Evolutionary conservation across 495 filamentous ascomycete genomes (phyloP).

Genomic region (Daldinia concentrica): DNA sequence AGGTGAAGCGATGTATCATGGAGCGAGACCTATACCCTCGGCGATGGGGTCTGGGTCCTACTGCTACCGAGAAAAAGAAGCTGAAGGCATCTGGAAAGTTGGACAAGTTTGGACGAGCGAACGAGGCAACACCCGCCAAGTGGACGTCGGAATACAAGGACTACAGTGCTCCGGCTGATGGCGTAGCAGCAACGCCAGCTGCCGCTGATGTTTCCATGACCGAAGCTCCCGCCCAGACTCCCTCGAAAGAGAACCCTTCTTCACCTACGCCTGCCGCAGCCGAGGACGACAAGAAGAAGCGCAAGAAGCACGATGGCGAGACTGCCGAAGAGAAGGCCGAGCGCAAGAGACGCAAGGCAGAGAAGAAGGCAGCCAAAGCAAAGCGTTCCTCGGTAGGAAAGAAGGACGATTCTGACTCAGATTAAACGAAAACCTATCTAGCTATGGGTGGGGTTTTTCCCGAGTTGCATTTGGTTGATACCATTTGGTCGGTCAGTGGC

Average conservation of each 20-base stretch:
- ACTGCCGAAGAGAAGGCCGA: slow-evolving; percentile 79
- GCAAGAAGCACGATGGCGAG: slow-evolving; percentile 84
- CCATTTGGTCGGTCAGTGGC: slow-evolving; percentile 39
- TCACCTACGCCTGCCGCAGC: slow-evolving; percentile 50
- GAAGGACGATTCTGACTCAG: slow-evolving; percentile 47
- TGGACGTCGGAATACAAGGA: slow-evolving; percentile 93
- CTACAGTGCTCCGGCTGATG: slow-evolving; percentile 65
- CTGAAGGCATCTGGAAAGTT: slow-evolving; percentile 97
- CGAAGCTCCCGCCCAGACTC: slow-evolving; percentile 35
- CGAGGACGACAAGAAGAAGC: slow-evolving; percentile 71
- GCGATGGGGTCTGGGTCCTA: slow-evolving; percentile 92
- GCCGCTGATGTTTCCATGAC: slow-evolving; percentile 45
- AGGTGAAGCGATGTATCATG: slow-evolving; percentile 99
- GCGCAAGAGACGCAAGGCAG: slow-evolving; percentile 77
- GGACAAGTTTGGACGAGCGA: slow-evolving; percentile 93
- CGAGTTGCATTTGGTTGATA: slow-evolving; percentile 43
- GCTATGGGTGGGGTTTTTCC: slow-evolving; percentile 18
- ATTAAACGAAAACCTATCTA: slow-evolving; percentile 23
- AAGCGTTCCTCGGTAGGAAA: slow-evolving; percentile 50
- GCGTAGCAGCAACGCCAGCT: slow-evolving; percentile 38
- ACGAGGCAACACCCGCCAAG: slow-evolving; percentile 88
- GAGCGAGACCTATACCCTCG: slow-evolving; percentile 96
- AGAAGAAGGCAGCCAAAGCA: slow-evolving; percentile 74
- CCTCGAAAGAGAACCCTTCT: slow-evolving; percentile 44
- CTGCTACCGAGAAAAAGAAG: slow-evolving; percentile 96